Conservation (phyloP, 139 green algal species). For the Dunaliella primolecta region DNA sequence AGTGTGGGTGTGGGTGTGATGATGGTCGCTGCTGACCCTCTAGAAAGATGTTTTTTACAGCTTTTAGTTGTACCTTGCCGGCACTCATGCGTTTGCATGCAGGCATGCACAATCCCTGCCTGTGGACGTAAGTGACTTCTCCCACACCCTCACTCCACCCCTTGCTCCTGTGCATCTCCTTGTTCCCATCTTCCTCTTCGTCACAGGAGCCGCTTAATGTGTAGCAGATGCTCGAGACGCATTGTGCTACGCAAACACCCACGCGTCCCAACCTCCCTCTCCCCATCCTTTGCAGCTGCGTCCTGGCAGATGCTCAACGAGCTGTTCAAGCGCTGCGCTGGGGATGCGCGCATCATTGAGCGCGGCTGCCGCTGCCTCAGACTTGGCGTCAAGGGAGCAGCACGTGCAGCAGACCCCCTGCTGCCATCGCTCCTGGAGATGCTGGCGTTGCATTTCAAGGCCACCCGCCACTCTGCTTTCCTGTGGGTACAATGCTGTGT, state of each 20-base stretch:
- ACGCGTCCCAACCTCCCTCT: neutral
- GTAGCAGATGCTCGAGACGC: no score
- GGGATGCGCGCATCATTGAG: slow-evolving; percentile 31
- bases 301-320: slow-evolving; percentile 57
- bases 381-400: slow-evolving; percentile 61
- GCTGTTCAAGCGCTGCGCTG: slow-evolving; percentile 8
- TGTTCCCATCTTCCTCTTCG: no score
- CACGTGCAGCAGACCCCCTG: slow-evolving; percentile 34
- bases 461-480: slow-evolving; percentile 60
- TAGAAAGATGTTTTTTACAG: no score
- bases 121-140: no score
- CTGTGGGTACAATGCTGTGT: slow-evolving; percentile 39
- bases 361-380: slow-evolving; percentile 44
- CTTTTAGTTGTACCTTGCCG: no score
- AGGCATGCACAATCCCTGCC: no score
- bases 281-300: slow-evolving; percentile 9
- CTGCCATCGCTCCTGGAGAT: slow-evolving; percentile 53
- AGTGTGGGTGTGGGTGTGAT: no score
- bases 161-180: no score
- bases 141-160: no score
- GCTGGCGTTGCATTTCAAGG: slow-evolving; percentile 60
- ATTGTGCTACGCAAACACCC: neutral
- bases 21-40: no score
- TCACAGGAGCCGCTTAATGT: no score
- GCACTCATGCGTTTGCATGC: no score